These are phyloP conservation scores for Dioscorea cayenensis DNA, from an alignment of 116 monocot species.

Conservation along the genomic window DNA sequence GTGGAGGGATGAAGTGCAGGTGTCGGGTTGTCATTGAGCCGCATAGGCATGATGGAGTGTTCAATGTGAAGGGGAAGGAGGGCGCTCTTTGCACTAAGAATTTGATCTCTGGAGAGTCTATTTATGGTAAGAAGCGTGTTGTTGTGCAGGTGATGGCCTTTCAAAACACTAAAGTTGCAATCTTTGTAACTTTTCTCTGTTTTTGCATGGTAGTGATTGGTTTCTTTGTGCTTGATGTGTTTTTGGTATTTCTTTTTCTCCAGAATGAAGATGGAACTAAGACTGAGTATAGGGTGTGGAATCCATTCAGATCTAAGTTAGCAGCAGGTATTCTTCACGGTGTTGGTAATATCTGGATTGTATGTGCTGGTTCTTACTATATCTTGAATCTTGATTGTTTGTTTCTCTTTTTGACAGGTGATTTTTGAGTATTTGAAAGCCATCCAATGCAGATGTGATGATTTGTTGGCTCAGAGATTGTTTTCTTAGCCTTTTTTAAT, in stretches of 20 bases:
- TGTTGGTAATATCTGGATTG: conserved; percentile 91
- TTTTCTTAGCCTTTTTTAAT: too few relatives aligned
- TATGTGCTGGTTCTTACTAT: conserved; percentile 19
- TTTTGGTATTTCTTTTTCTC: neutral
- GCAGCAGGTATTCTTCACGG: conserved; percentile 82
- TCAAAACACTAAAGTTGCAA: neutral
- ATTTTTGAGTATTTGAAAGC: neutral
- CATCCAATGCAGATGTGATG: too few relatives aligned
- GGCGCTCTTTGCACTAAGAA: conserved; percentile 93
- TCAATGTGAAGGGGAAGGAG: conserved; percentile 88
- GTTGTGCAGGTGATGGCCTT: conserved; percentile 59
- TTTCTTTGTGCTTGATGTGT: neutral
- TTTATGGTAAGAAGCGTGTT: conserved; percentile 90
- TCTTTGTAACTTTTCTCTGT: neutral
- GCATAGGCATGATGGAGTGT: conserved; percentile 79
- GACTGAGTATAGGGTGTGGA: conserved; percentile 91
- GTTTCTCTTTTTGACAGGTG: neutral
- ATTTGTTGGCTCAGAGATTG: too few relatives aligned
- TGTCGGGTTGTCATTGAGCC: conserved; percentile 74
- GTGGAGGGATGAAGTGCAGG: conserved; percentile 93
- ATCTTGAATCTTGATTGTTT: neutral
- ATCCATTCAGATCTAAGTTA: conserved; percentile 91
- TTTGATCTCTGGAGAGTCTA: conserved; percentile 72
- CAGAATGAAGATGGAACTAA: conserved; percentile 77
- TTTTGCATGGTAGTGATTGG: neutral